These are phyloP conservation scores for Sequoiadendron giganteum DNA, from an alignment of 75 land plant species.

Conservation along the genomic window DNA sequence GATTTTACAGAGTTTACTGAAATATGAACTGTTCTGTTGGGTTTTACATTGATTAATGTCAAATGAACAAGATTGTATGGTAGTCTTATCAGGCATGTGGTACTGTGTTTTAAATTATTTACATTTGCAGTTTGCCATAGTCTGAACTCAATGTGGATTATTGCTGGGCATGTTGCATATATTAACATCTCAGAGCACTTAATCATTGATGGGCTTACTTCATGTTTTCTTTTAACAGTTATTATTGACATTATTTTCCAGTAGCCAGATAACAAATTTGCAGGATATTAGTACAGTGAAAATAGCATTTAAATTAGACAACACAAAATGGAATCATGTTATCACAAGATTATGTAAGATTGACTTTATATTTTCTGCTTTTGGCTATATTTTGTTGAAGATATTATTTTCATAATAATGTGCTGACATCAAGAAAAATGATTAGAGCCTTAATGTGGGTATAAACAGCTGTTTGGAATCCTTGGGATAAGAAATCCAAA, in stretches of 20 bases:
- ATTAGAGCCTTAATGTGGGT: constrained; percentile 1
- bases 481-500: constrained; percentile 53
- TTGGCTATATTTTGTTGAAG: neutral
- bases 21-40: neutral
- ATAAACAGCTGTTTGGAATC: constrained; percentile 46
- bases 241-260: neutral
- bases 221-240: neutral
- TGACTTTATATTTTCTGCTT: neutral
- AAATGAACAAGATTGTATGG: neutral
- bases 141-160: neutral
- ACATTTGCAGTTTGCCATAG: neutral
- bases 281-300: neutral
- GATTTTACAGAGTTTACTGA: neutral
- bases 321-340: neutral
- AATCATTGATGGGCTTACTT: neutral
- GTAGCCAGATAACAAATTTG: neutral
- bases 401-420: neutral
- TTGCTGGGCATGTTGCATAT: neutral
- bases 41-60: neutral
- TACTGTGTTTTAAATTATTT: neutral
- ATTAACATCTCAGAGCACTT: neutral
- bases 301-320: neutral
- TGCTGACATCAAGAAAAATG: constrained; percentile 2
- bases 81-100: neutral
- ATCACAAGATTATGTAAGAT: neutral